Percentiles rank a stretch among this genome's conserved stretches.
Evolutionary conservation across 192 early-diverging fungal species (phyloP).

Genomic region (Spizellomyces punctatus): DNA sequence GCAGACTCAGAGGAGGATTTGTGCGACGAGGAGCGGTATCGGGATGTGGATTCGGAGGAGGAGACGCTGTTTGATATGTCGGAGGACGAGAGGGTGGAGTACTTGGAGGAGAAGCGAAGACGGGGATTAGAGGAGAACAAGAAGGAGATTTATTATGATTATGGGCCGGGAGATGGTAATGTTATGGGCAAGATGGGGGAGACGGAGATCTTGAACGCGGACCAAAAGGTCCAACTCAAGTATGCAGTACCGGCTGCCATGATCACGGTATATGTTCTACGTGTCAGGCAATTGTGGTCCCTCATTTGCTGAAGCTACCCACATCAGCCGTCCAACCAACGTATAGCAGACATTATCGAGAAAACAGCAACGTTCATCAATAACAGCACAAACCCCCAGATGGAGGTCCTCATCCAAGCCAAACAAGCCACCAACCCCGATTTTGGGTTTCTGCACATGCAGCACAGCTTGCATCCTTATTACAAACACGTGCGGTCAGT

Average conservation of each 20-base stretch:
- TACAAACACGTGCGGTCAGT: slow-evolving; percentile 70
- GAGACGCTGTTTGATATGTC: slow-evolving; percentile 55
- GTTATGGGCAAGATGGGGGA: too few species aligned
- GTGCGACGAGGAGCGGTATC: slow-evolving; percentile 57
- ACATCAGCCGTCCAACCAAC: slow-evolving; percentile 5
- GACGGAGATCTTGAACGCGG: too few species aligned
- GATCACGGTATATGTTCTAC: background rate
- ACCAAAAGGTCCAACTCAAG: background rate
- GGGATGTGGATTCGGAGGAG: slow-evolving; percentile 64
- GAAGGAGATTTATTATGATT: slow-evolving; percentile 3
- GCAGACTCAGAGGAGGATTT: slow-evolving; percentile 34
- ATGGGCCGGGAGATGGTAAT: background rate
- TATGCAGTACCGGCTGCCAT: background rate
- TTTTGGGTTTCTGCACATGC: slow-evolving; percentile 69
- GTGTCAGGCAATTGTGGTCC: background rate
- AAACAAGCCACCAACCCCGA: slow-evolving; percentile 72
- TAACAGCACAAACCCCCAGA: slow-evolving; percentile 54
- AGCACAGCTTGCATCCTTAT: slow-evolving; percentile 64
- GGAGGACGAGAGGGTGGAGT: slow-evolving; percentile 55
- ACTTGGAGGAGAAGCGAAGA: slow-evolving; percentile 48
- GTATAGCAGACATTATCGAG: slow-evolving; percentile 70
- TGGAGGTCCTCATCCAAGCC: slow-evolving; percentile 74
- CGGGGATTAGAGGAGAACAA: background rate
- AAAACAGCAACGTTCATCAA: slow-evolving; percentile 70
- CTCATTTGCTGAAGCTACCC: background rate